Evolutionary conservation across 2,329 filamentous ascomycete species (phyloP).

Genomic region (Fusarium heterosporum): DNA sequence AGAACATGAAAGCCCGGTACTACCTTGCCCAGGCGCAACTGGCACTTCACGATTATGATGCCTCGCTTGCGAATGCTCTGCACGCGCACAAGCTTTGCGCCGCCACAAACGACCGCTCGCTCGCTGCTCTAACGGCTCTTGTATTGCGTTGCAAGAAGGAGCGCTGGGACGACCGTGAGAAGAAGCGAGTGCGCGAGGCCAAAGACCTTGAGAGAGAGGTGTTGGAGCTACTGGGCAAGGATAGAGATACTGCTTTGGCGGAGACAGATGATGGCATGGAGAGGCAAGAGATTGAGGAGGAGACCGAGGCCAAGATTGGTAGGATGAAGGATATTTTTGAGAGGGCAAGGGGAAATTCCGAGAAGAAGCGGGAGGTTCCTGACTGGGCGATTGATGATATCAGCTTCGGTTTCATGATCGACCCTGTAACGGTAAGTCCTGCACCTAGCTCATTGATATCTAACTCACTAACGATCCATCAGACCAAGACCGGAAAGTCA

Average conservation of each 20-base stretch:
- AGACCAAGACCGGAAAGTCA: constrained; percentile 87
- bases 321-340: constrained; percentile 64
- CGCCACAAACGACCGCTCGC: constrained; percentile 71
- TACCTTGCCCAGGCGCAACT: constrained; percentile 87
- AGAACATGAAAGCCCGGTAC: constrained; percentile 83
- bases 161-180: constrained; percentile 83
- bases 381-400: constrained; percentile 84
- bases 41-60: constrained; percentile 71
- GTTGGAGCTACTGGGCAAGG: constrained; percentile 61
- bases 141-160: constrained; percentile 87
- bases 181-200: constrained; percentile 65
- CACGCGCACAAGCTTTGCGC: constrained; percentile 79
- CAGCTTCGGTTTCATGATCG: constrained; percentile 78
- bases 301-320: constrained; percentile 61
- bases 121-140: constrained; percentile 76
- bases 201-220: constrained; percentile 71
- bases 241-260: constrained; percentile 58
- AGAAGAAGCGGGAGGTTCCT: constrained; percentile 70
- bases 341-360: constrained; percentile 57
- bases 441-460: not conserved
- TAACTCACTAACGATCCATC: constrained; percentile 33
- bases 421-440: constrained; percentile 69
- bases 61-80: constrained; percentile 76
- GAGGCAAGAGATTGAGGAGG: constrained; percentile 59
- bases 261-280: constrained; percentile 61